These are phyloP conservation scores for Allomyces macrogynus DNA, from an alignment of 192 early-diverging fungal species.

Conservation along the genomic window DNA sequence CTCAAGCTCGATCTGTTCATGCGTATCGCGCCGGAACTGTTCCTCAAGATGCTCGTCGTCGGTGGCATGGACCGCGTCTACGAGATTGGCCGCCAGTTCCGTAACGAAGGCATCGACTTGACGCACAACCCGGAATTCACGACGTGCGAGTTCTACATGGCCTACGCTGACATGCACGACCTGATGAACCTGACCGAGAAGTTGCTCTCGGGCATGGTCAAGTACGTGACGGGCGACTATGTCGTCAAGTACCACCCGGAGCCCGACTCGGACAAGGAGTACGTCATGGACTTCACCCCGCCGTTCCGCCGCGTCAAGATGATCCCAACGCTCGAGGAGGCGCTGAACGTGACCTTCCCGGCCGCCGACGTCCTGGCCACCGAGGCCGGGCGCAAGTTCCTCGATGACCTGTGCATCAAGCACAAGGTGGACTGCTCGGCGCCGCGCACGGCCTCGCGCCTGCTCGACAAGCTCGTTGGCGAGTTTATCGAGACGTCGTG, in stretches of 20 bases:
- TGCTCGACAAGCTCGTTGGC: slow-evolving; percentile 88
- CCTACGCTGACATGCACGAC: slow-evolving; percentile 94
- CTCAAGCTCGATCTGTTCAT: slow-evolving; percentile 96
- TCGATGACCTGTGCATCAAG: slow-evolving; percentile 81
- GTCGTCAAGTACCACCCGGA: slow-evolving; percentile 88
- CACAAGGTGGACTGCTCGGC: slow-evolving; percentile 85
- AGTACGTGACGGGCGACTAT: slow-evolving; percentile 71
- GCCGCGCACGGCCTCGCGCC: slow-evolving; percentile 74
- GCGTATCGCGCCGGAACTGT: slow-evolving; percentile 96
- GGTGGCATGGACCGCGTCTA: slow-evolving; percentile 97
- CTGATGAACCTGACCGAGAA: slow-evolving; percentile 89
- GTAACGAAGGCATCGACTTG: slow-evolving; percentile 94
- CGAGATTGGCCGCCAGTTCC: slow-evolving; percentile 97
- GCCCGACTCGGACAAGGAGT: slow-evolving; percentile 49
- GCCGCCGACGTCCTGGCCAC: slow-evolving; percentile 59
- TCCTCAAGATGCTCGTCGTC: slow-evolving; percentile 93
- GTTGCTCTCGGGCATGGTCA: slow-evolving; percentile 78
- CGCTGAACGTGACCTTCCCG: slow-evolving; percentile 81
- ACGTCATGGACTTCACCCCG: slow-evolving; percentile 87
- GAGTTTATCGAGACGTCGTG: slow-evolving; percentile 63
- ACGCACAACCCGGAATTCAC: slow-evolving; percentile 99
- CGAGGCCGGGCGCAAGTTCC: slow-evolving; percentile 67
- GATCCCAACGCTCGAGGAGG: slow-evolving; percentile 79
- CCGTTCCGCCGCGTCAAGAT: slow-evolving; percentile 88
- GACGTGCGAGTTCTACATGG: slow-evolving; percentile 99